Evolutionary conservation across 1,284 basidiomycete genomes (phyloP).

Genomic region (Naganishia albida): DNA sequence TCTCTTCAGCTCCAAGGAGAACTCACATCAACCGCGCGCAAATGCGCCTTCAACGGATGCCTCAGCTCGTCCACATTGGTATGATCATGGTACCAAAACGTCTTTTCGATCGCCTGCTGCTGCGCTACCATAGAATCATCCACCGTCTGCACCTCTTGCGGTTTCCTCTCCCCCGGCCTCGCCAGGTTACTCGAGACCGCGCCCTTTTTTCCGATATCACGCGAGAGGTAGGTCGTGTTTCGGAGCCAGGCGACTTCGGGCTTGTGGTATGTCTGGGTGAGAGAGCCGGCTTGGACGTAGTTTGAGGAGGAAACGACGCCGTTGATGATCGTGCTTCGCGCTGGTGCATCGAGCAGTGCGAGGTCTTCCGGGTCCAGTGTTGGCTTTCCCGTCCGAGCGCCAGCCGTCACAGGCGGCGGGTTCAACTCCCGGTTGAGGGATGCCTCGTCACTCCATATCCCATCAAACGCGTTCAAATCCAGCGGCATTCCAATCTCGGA

Average conservation of each 20-base stretch:
- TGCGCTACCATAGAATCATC: slow-evolving; percentile 79
- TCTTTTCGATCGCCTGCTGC: slow-evolving; percentile 75
- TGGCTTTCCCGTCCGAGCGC: slow-evolving; percentile 14
- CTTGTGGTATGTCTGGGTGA: slow-evolving; percentile 35
- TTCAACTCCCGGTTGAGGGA: slow-evolving; percentile 5
- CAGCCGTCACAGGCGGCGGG: not conserved
- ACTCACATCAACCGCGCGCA: slow-evolving; percentile 70
- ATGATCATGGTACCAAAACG: slow-evolving; percentile 68
- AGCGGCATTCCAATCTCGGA: slow-evolving; percentile 92
- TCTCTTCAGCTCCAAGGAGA: not conserved
- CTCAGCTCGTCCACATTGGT: slow-evolving; percentile 61
- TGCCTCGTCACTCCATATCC: slow-evolving; percentile 72
- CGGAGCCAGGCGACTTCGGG: slow-evolving; percentile 81
- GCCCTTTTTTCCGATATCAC: slow-evolving; percentile 27
- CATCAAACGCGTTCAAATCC: slow-evolving; percentile 77
- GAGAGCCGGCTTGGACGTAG: slow-evolving; percentile 29
- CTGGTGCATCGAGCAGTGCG: slow-evolving; percentile 42
- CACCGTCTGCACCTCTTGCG: slow-evolving; percentile 45
- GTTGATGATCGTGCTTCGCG: slow-evolving; percentile 33
- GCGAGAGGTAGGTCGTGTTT: slow-evolving; percentile 70
- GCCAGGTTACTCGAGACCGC: slow-evolving; percentile 5
- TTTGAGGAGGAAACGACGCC: slow-evolving; percentile 32
- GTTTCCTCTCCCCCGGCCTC: slow-evolving; percentile 30
- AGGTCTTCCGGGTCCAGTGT: slow-evolving; percentile 41
- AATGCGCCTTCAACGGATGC: slow-evolving; percentile 67